Percentiles rank a stretch among this genome's conserved stretches.
Conservation (phyloP, 1,284 basidiomycete species). For the Taiwanofungus camphoratus region DNA sequence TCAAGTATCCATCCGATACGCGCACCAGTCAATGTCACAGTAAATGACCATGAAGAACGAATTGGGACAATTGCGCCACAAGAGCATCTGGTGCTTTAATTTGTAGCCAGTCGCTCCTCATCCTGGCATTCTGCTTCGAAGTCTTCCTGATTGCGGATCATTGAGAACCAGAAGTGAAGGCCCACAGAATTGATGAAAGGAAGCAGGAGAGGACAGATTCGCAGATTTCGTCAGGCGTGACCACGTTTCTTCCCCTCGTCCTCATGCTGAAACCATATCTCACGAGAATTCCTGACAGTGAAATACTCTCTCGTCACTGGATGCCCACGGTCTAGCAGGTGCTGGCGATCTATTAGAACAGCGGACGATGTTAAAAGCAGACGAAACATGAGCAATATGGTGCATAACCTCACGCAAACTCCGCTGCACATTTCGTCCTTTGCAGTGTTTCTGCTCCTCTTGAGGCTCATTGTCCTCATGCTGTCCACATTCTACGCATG, state of each 20-base stretch:
- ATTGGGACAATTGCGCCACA: not conserved
- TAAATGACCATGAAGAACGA: too few relatives aligned
- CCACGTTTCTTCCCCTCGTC: constrained; percentile 7
- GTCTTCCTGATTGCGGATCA: constrained; percentile 12
- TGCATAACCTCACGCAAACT: constrained; percentile 5
- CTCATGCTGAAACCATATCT: constrained; percentile 4
- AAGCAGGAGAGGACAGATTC: constrained; percentile 6
- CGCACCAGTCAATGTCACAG: too few relatives aligned
- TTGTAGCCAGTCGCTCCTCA: not conserved
- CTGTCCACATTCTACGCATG: constrained; percentile 42
- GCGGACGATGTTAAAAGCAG: constrained; percentile 9
- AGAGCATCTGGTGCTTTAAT: not conserved
- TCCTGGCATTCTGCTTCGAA: constrained; percentile 4
- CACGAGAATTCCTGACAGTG: constrained; percentile 5
- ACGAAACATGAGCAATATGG: constrained; percentile 3
- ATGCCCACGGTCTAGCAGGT: constrained; percentile 2
- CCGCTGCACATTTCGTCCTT: too few relatives aligned
- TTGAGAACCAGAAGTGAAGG: constrained; percentile 7
- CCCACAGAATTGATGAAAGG: constrained; percentile 1
- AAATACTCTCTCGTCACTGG: constrained; percentile 6
- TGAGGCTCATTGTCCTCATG: too few relatives aligned
- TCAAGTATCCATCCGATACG: too few relatives aligned
- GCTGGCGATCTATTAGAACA: constrained; percentile 10
- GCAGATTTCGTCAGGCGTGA: constrained; percentile 6
- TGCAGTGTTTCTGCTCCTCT: constrained; percentile 2